Base-by-base conservation (phyloP, 352 stramenopile genomes). In the Globisporangium nagaii region DNA sequence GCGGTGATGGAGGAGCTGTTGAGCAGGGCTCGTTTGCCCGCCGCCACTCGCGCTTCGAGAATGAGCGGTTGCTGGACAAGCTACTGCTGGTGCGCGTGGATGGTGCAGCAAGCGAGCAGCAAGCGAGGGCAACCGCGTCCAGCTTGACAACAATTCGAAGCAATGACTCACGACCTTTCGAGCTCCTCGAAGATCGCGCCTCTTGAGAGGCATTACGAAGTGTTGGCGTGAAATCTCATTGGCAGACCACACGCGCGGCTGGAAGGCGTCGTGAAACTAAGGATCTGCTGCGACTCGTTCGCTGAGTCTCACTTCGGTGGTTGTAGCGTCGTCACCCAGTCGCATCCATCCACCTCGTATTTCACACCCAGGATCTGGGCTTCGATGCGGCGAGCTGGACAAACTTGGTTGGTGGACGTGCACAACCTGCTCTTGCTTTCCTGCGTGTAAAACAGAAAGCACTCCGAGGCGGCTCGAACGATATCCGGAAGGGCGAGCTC, bases 11-110 rank as follows among this genome's bases (percentile, higher is more conserved):
- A 43, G 17, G 48, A 43, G 17, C 36, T 22, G 15, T 19, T 10
- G 24, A 46, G 9, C 17, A n/a, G 15, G 10, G 34, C 17, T 32
- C 13, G 34, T 24, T 25, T 45, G 19, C 35, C 28, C 48, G 3
- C 35, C 35, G 37, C 48, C 48, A 46, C 48, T 55, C 35, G 20
- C 35, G 36, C 24, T 28, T 44, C 22, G 7, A n/a, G 43, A 41
- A 24, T 25, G 50, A 41, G 28, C 37, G 24, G 37, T 56, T 20
- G 49, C 31, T 53, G 12, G 4, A 9, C 19, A 30, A 31, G 0
- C 19, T 30, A 12, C 15, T 43, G 30, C 5, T 53, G 45, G 19
- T n/a, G 39, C 19, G 11, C 39, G n/a, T 28, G 27, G 39, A 6
- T n/a, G 36, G n/a, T 24, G 36, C 36, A n/a, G 36, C 36, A 24